A percentile compares a stretch with the other conserved stretches of the same genome.
Evolutionary conservation across 2,329 filamentous ascomycete genomes (phyloP).

Genomic region (Tolypocladium tropicale): DNA sequence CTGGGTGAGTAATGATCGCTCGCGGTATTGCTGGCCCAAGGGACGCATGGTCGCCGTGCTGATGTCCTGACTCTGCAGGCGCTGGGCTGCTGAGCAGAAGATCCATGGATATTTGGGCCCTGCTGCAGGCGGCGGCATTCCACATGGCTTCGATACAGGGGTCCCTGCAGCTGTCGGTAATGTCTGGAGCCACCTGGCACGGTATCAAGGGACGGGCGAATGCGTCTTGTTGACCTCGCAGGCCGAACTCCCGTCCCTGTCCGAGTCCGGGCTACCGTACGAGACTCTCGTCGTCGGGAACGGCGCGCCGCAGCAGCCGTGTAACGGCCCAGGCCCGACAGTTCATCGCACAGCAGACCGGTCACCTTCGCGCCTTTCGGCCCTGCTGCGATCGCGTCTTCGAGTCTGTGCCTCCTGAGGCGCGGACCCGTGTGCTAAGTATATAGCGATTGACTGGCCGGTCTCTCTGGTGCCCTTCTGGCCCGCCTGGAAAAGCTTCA

Average conservation of each 20-base stretch:
- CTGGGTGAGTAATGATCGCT: neutral
- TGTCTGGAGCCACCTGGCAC: slow-evolving; percentile 2
- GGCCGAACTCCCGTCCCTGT: neutral
- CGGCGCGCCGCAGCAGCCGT: slow-evolving; percentile 20
- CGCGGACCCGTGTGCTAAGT: neutral
- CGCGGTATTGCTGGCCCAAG: neutral
- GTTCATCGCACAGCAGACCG: slow-evolving; percentile 1
- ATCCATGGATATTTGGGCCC: neutral
- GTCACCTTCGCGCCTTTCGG: neutral
- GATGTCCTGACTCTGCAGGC: neutral
- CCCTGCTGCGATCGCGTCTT: neutral
- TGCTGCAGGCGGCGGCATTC: neutral
- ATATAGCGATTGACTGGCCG: neutral
- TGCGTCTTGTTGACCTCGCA: neutral
- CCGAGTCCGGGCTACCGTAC: slow-evolving; percentile 16
- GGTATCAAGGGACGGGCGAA: neutral
- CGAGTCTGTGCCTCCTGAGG: neutral
- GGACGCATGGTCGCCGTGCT: neutral
- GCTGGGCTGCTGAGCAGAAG: neutral
- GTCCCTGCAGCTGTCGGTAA: neutral
- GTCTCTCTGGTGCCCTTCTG: neutral
- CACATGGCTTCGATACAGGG: slow-evolving; percentile 2
- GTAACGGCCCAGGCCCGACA: slow-evolving; percentile 8
- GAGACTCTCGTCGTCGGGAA: slow-evolving; percentile 24
- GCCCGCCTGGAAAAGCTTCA: neutral